These are phyloP conservation scores for Globisporangium recalcitrans DNA, from an alignment of 352 stramenopile genomes.

Conservation along the genomic window DNA sequence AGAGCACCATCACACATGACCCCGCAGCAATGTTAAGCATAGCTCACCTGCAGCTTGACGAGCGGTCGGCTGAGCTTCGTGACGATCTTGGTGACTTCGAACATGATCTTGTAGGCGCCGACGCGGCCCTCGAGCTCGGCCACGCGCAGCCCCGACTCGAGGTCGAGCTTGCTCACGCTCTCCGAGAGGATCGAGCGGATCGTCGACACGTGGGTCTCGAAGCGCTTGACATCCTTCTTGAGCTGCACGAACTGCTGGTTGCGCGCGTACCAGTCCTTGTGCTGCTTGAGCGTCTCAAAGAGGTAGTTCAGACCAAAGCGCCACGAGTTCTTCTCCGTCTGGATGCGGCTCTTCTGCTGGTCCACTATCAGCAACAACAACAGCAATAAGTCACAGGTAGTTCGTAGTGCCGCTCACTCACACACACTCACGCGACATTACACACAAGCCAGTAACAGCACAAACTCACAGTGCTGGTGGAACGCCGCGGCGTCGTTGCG, in stretches of 20 bases:
- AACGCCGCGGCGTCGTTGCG: constrained; percentile 75
- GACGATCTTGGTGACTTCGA: constrained; percentile 86
- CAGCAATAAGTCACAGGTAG: not conserved
- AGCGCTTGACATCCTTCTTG: constrained; percentile 75
- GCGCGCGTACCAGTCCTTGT: constrained; percentile 85
- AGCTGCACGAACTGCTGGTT: constrained; percentile 89
- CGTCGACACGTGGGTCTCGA: constrained; percentile 69
- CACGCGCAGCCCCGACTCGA: constrained; percentile 75
- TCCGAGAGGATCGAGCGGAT: constrained; percentile 70
- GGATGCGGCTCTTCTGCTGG: constrained; percentile 68
- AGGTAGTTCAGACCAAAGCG: constrained; percentile 86
- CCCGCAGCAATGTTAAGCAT: too few species aligned
- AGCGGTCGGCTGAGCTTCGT: constrained; percentile 79
- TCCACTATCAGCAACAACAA: constrained; percentile 32
- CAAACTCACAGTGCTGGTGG: constrained; percentile 58
- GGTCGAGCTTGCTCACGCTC: constrained; percentile 78
- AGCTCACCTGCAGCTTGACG: constrained; percentile 64
- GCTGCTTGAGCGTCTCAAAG: constrained; percentile 86
- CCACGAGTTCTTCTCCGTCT: constrained; percentile 85
- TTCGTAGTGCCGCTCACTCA: constrained; percentile 2
- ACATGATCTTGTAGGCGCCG: constrained; percentile 86
- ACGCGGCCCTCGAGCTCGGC: constrained; percentile 82
- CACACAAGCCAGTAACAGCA: not conserved
- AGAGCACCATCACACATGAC: constrained; percentile 1
- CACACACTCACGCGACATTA: not conserved